Conservation (phyloP, 257 asterid genomes). For the Solanum paucissectum region DNA sequence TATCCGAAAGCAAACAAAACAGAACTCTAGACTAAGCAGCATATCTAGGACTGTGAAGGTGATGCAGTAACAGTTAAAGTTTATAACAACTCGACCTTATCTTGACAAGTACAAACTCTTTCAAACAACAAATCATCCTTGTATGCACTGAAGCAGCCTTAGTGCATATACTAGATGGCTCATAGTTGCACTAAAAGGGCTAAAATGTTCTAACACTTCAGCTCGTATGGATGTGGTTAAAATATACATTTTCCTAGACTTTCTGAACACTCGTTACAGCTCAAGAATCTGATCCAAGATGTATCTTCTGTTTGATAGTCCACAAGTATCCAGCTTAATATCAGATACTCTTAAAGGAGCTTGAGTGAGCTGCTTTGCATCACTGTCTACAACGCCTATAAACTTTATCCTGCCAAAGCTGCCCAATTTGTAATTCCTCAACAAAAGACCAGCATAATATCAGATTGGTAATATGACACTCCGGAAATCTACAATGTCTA, state of each 20-base stretch:
- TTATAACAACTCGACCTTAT: background rate
- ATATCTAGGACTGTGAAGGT: background rate
- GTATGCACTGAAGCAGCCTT: background rate
- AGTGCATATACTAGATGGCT: background rate
- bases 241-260: background rate
- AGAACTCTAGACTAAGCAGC: background rate
- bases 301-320: background rate
- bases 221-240: background rate
- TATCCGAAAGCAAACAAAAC: background rate
- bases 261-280: background rate
- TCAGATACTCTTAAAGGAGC: background rate
- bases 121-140: background rate
- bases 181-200: background rate
- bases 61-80: background rate
- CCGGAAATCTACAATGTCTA: background rate
- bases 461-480: background rate
- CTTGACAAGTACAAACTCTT: background rate
- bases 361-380: background rate
- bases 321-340: background rate
- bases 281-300: background rate
- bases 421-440: background rate
- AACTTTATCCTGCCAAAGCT: background rate
- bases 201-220: background rate
- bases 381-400: background rate
- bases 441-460: background rate